Conservation (phyloP, 2,329 filamentous ascomycete species). For the Sordariomycetes sp. region DNA sequence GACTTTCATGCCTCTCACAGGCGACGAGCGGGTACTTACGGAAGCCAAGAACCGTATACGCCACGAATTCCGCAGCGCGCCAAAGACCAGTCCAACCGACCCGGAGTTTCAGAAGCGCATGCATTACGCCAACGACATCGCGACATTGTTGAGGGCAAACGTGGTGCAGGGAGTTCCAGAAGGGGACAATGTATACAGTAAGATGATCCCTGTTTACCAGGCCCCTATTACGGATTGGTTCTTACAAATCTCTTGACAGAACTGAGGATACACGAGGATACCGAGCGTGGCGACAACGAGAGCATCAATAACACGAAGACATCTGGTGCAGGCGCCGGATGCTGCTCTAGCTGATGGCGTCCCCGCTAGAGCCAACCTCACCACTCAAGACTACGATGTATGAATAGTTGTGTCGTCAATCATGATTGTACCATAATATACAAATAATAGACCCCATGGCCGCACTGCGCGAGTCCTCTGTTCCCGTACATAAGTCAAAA, state of each 20-base stretch:
- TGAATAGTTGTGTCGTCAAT: not conserved
- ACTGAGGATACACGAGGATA: slow-evolving; percentile 81
- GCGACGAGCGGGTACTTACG: slow-evolving; percentile 55
- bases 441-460: slow-evolving; percentile 8
- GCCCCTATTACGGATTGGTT: not conserved
- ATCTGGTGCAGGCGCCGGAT: slow-evolving; percentile 2
- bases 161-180: slow-evolving; percentile 67
- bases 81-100: slow-evolving; percentile 43
- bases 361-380: not conserved
- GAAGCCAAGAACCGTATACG: slow-evolving; percentile 68
- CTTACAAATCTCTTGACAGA: slow-evolving; percentile 34
- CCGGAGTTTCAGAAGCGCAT: slow-evolving; percentile 55
- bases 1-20: slow-evolving; percentile 29
- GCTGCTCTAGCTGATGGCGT: slow-evolving; percentile 6
- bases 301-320: slow-evolving; percentile 52
- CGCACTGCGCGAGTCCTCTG: slow-evolving; percentile 5
- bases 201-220: slow-evolving; percentile 18
- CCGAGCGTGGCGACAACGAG: slow-evolving; percentile 88
- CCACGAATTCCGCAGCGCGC: slow-evolving; percentile 59
- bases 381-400: not conserved
- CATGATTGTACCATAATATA: slow-evolving; percentile 7
- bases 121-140: slow-evolving; percentile 71
- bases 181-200: slow-evolving; percentile 48
- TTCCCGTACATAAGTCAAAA: not conserved
- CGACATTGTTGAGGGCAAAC: slow-evolving; percentile 69